Base-by-base conservation (phyloP, 257 asterid species). In the Plantago ovata region DNA sequence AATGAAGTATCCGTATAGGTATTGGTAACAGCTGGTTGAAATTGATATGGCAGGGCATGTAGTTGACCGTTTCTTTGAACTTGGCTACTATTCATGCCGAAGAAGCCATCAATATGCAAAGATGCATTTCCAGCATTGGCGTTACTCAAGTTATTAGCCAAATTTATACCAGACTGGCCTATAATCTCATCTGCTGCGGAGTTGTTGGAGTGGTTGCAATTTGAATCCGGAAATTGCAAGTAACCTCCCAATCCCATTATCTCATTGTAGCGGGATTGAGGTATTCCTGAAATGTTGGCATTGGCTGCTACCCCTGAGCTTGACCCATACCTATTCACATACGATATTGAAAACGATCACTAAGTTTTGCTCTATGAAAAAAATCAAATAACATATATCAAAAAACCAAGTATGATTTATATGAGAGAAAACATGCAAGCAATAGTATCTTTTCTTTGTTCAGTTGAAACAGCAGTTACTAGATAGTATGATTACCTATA, bases 291-390 rank as follows among this genome's bases (percentile, higher is more conserved):
- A 5, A 14, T 21, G 39, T 20, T 33, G 40, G 47, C 73, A 42
- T 69, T 55, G 47, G 48, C n/a, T 32, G 51, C 5, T 14, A 24
- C 21, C 1, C 38, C 32, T 40, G 66, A 13, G 0, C 23, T 9
- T 20, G 52, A 38, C 5, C 59, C 10, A 33, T 47, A 54, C 46
- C 71, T 59, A 67, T n/a, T 8, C 18, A 9, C 28, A 3, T 16
- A 36, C 14, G 33, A 21, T 50, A 20, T 19, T 10, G 38, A 43
- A 55, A 54, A 2, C 2, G 32, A 24, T 59, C 80, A 6, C 69
- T 73, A 33, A 60, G 52, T 19, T 47, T 69, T 21, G 69, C 66
- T 48, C 80, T 79, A 6, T 8, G 32, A 36, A 14, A 24, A 56
- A 10, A 38, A 44, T 5, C 12, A 28, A n/a, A n/a, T n/a, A n/a